These are phyloP conservation scores for Carex scoparia DNA, from an alignment of 176 grass and related monocot genomes.

Conservation along the genomic window DNA sequence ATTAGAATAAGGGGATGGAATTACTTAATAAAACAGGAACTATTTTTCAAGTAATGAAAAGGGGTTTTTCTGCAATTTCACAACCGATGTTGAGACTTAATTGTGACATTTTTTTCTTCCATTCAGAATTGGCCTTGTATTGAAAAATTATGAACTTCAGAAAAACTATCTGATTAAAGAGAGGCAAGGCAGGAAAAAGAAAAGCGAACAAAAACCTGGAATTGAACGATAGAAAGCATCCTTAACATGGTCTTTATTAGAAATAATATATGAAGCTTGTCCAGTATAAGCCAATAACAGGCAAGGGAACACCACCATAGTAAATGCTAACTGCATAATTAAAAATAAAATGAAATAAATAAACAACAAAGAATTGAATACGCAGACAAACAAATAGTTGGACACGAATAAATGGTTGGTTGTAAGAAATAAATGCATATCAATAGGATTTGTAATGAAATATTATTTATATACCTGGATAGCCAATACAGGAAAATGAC, in stretches of 20 bases:
- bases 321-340: constrained; percentile 79
- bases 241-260: constrained; percentile 52
- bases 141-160: not conserved
- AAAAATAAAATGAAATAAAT: constrained; percentile 12
- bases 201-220: constrained; percentile 55
- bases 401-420: not conserved
- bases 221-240: constrained; percentile 92
- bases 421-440: not conserved
- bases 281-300: constrained; percentile 95
- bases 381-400: not conserved
- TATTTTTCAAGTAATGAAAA: not conserved
- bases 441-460: not conserved
- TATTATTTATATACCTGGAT: constrained; percentile 59
- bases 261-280: constrained; percentile 83
- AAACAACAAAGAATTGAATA: not conserved
- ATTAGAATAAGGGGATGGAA: not conserved
- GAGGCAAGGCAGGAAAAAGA: not conserved
- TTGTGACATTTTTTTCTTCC: not conserved
- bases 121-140: not conserved
- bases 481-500: constrained; percentile 91
- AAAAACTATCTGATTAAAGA: constrained; percentile 1
- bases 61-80: not conserved
- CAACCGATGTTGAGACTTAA: not conserved
- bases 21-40: not conserved
- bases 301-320: constrained; percentile 88